Conservation (phyloP, 1,284 basidiomycete genomes). For the Volvariella volvacea region DNA sequence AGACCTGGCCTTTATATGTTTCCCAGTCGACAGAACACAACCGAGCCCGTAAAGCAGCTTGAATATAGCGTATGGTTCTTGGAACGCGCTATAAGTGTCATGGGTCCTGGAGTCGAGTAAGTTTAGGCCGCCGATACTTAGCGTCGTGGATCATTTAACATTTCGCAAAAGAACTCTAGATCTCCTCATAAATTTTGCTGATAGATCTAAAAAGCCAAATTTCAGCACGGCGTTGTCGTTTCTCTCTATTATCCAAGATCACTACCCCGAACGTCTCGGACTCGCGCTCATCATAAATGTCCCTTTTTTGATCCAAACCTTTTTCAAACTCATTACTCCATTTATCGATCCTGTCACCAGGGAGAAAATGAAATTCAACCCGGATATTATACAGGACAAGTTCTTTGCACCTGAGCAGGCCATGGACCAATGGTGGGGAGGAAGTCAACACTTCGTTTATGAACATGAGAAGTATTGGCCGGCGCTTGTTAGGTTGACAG, state of each 20-base stretch:
- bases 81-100: conserved; percentile 63
- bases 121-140: no score
- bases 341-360: conserved; percentile 79
- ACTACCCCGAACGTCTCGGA: conserved; percentile 91
- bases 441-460: conserved; percentile 57
- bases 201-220: conserved; percentile 72
- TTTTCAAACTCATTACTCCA: conserved; percentile 81
- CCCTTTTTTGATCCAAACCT: conserved; percentile 73
- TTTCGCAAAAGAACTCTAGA: conserved; percentile 45
- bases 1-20: conserved; percentile 76
- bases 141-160: no score
- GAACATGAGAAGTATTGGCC: conserved; percentile 73
- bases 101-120: conserved; percentile 75
- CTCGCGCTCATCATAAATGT: conserved; percentile 78
- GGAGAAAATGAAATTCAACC: conserved; percentile 66
- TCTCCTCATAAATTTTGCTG: conserved; percentile 78
- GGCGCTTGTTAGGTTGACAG: conserved; percentile 49
- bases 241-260: conserved; percentile 76
- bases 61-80: conserved; percentile 72
- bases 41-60: conserved; percentile 68
- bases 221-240: conserved; percentile 57
- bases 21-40: conserved; percentile 80
- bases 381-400: conserved; percentile 49
- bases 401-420: conserved; percentile 53
- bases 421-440: conserved; percentile 57